phyloP scores from a whole-genome alignment of 225 moss, liverwort and hornwort species.

The Pleurozium schreberi region DNA sequence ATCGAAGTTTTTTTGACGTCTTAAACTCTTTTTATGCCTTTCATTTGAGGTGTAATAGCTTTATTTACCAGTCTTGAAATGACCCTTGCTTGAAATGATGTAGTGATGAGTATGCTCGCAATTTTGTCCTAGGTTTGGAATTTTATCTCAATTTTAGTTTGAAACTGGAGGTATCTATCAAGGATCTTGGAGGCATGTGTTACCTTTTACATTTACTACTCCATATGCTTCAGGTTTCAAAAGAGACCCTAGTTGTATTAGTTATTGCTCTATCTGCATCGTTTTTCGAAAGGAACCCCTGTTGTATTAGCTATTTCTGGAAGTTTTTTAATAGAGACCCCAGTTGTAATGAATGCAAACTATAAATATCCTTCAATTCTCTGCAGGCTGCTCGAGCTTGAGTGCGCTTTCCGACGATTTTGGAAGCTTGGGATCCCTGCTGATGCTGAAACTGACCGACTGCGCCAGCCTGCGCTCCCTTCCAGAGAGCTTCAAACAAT shows the following conservation, averaged over 20 bases:
- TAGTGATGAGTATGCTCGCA: neutral
- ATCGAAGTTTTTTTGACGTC: too few relatives aligned
- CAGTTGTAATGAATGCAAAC: neutral
- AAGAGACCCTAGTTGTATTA: neutral
- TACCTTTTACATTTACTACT: neutral
- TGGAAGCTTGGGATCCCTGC: slow-evolving; percentile 17
- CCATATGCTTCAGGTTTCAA: neutral
- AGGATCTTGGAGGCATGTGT: neutral
- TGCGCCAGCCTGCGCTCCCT: slow-evolving; percentile 13
- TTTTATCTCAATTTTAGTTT: neutral
- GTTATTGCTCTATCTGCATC: neutral
- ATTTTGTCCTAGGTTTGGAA: neutral
- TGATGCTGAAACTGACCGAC: slow-evolving; percentile 36
- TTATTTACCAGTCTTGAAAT: too few relatives aligned
- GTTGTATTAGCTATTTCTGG: neutral
- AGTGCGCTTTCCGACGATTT: slow-evolving; percentile 20
- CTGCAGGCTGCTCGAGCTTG: slow-evolving; percentile 10
- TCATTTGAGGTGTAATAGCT: neutral
- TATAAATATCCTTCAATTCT: too few relatives aligned
- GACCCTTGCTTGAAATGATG: neutral
- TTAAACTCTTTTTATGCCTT: too few relatives aligned
- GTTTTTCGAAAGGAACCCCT: neutral
- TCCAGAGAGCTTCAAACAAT: slow-evolving; percentile 37
- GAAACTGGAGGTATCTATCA: neutral
- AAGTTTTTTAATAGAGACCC: too few relatives aligned